Evolutionary conservation across 257 asterid genomes (phyloP).

Genomic region (Galeopsis tetrahit): DNA sequence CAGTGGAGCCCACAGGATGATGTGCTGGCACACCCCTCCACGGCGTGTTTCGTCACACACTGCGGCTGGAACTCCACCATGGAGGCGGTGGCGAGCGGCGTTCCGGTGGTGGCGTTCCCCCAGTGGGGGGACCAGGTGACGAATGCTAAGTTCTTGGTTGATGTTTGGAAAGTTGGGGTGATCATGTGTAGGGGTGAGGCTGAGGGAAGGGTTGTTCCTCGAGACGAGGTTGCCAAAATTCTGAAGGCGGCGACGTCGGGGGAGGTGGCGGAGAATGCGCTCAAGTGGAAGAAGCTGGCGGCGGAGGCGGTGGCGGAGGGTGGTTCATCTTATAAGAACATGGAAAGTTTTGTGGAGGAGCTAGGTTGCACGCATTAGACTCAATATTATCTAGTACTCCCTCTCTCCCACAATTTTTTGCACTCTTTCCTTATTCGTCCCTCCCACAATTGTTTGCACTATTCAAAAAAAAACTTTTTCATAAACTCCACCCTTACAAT

Average conservation of each 20-base stretch:
- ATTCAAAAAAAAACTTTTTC: too few species aligned
- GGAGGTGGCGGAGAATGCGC: constrained; percentile 59
- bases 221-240: constrained; percentile 65
- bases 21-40: constrained; percentile 71
- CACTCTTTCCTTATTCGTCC: too few species aligned
- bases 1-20: constrained; percentile 80
- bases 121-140: constrained; percentile 94
- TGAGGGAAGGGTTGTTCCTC: constrained; percentile 50
- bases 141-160: constrained; percentile 79
- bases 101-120: constrained; percentile 76
- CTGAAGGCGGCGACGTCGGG: constrained; percentile 61
- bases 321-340: constrained; percentile 62
- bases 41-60: constrained; percentile 76
- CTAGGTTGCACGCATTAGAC: constrained; percentile 27
- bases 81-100: constrained; percentile 79
- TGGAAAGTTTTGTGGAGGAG: constrained; percentile 56
- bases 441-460: too few species aligned
- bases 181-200: constrained; percentile 72
- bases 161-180: constrained; percentile 65
- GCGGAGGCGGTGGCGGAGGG: constrained; percentile 69
- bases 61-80: constrained; percentile 92
- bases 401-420: too few species aligned
- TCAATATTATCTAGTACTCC: too few species aligned
- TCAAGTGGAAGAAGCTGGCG: constrained; percentile 72
- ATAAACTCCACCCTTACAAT: too few species aligned